Evolutionary conservation across 2,329 filamentous ascomycete genomes (phyloP).

Genomic region (Colletotrichum noveboracense): DNA sequence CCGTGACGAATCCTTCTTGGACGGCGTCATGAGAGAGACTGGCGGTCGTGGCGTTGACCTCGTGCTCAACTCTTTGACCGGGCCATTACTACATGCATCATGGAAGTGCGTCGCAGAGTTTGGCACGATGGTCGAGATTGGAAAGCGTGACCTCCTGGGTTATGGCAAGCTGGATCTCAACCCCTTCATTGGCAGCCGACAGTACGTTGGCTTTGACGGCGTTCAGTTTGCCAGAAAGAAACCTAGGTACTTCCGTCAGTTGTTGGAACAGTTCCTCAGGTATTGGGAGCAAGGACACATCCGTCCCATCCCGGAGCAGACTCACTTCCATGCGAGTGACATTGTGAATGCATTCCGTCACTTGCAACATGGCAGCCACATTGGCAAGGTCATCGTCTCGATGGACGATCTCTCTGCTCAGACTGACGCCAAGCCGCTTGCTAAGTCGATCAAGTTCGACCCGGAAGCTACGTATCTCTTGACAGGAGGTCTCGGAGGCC

Average conservation of each 20-base stretch:
- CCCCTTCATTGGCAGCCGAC: slow-evolving; percentile 42
- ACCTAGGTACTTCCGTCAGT: not conserved
- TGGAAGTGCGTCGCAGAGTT: slow-evolving; percentile 39
- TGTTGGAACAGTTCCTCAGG: not conserved
- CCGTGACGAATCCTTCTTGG: slow-evolving; percentile 28
- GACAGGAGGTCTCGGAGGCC: not conserved
- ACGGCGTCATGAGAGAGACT: slow-evolving; percentile 27
- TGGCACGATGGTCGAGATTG: slow-evolving; percentile 41
- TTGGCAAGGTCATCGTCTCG: slow-evolving; percentile 47
- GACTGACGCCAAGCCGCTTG: not conserved
- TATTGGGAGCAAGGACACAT: slow-evolving; percentile 22
- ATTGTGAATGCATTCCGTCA: slow-evolving; percentile 45
- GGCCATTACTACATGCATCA: slow-evolving; percentile 32
- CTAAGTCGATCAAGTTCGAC: not conserved
- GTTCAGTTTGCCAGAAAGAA: not conserved
- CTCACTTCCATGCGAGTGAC: slow-evolving; percentile 27
- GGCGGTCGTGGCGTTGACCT: slow-evolving; percentile 33
- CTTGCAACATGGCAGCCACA: slow-evolving; percentile 48
- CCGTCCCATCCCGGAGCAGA: slow-evolving; percentile 15
- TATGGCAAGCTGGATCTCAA: slow-evolving; percentile 49
- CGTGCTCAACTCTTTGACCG: slow-evolving; percentile 34
- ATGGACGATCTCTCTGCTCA: slow-evolving; percentile 5
- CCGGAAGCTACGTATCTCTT: slow-evolving; percentile 2
- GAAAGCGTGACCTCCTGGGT: slow-evolving; percentile 35
- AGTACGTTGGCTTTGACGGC: slow-evolving; percentile 24